Base-by-base conservation (phyloP, 148 eudicot genomes). In the Linanthus parryae region DNA sequence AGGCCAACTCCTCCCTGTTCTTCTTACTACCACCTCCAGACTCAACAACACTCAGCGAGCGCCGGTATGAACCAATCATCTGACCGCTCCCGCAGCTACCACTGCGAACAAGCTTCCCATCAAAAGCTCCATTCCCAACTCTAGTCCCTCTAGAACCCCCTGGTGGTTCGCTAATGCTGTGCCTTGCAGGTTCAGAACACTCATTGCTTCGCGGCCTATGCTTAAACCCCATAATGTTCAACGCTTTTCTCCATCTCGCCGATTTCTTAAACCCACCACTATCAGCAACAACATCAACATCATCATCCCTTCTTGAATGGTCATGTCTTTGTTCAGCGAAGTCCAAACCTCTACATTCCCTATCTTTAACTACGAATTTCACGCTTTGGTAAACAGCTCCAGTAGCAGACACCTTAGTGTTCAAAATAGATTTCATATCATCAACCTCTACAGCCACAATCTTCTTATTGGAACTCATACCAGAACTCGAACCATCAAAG, bases 281-380 rank as follows among this genome's bases (percentile, higher is more conserved):
- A 35, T 48, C 41, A 22, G 66, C 63, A 13, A 55, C 59, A 80
- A 52, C 54, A n/a, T n/a, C n/a, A n/a, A n/a, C n/a, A n/a, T n/a
- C n/a, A n/a, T 66, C 81, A 25, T 62, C 40, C 23, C 69, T 78
- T 63, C 67, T 76, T 15, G 64, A 55, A 21, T 63, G 70, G 49
- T 83, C 81, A 46, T 71, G 73, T 40, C 59, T 69, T 19, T 37
- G 4, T 14, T 76, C 63, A 61, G 40, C 66, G 66, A 74, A 42
- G 44, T 70, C 73, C 75, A 76, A 75, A 44, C 65, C 82, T 57
- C 75, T 74, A 54, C 71, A 54, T 34, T 86, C 87, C 52, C 63
- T 75, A 66, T 79, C 94, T 0, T 78, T 75, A 21, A 81, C 85
- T 22, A 77, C 73, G 75, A 83, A 53, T 57, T 79, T 84, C 18